These are phyloP conservation scores for Backusella tuberculispora DNA, from an alignment of 192 early-diverging fungal species.

Conservation along the genomic window DNA sequence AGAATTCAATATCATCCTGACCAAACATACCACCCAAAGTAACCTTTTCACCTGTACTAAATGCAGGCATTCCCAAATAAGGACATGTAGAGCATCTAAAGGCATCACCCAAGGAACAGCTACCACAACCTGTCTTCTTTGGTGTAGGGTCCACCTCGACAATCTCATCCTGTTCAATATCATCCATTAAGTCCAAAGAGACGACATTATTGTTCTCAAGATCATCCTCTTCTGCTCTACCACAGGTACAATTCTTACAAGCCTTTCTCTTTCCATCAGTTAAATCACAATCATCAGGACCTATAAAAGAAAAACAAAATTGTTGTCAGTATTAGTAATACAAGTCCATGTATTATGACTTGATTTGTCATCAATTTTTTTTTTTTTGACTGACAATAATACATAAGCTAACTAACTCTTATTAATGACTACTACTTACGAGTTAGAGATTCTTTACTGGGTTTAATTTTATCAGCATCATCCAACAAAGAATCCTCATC, in stretches of 20 bases:
- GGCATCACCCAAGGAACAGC: slow-evolving; percentile 95
- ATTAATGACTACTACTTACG: slow-evolving; percentile 43
- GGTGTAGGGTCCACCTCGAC: slow-evolving; percentile 51
- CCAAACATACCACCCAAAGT: slow-evolving; percentile 70
- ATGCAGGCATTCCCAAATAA: slow-evolving; percentile 96
- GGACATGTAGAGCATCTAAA: slow-evolving; percentile 97
- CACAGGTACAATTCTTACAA: slow-evolving; percentile 98
- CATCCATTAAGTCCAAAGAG: slow-evolving; percentile 39
- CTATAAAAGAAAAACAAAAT: slow-evolving; percentile 7
- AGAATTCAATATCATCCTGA: slow-evolving; percentile 43
- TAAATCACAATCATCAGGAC: slow-evolving; percentile 74
- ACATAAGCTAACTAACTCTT: no score
- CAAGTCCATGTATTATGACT: background rate
- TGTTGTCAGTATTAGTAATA: background rate
- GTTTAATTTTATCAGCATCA: slow-evolving; percentile 79
- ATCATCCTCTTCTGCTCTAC: slow-evolving; percentile 81
- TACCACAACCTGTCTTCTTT: slow-evolving; percentile 56
- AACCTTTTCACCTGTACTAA: slow-evolving; percentile 94
- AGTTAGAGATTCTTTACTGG: slow-evolving; percentile 59
- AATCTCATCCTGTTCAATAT: slow-evolving; percentile 40
- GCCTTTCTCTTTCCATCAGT: slow-evolving; percentile 80
- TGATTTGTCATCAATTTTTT: background rate
- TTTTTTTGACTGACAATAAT: no score
- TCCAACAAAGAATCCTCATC: slow-evolving; percentile 89
- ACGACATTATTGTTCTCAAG: slow-evolving; percentile 59